Conservation (phyloP, 371 early-diverging fungal species). For the Parasitella parasitica region DNA sequence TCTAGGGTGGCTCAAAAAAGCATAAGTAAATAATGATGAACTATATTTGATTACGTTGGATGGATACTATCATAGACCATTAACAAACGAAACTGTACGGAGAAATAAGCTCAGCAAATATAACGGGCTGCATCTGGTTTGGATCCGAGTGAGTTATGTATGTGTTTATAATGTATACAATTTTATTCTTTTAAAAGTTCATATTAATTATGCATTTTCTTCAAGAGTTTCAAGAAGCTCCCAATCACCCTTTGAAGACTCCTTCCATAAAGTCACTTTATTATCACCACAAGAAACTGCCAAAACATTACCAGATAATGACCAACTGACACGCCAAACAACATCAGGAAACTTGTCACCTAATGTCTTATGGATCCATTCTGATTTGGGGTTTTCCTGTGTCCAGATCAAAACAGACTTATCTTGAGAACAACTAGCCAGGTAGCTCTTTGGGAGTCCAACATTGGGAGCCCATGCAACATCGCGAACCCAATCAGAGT, state of each 20-base stretch:
- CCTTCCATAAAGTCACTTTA: constrained; percentile 95
- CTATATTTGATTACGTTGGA: no score
- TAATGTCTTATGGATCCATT: constrained; percentile 77
- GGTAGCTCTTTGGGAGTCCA: constrained; percentile 84
- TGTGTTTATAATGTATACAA: background rate
- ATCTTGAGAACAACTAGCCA: constrained; percentile 96
- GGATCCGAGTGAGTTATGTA: no score
- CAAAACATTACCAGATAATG: constrained; percentile 89
- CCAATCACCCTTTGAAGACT: constrained; percentile 91
- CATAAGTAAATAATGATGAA: no score
- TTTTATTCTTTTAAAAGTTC: background rate
- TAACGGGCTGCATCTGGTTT: no score
- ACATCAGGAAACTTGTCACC: constrained; percentile 92
- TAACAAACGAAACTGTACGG: no score
- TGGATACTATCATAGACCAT: no score
- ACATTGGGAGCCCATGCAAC: constrained; percentile 96
- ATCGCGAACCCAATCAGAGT: constrained; percentile 98
- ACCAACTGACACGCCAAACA: constrained; percentile 95
- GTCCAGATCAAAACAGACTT: constrained; percentile 96
- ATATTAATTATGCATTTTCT: constrained; percentile 55
- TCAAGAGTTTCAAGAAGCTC: constrained; percentile 77
- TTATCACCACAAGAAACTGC: constrained; percentile 97
- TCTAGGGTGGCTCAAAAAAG: no score
- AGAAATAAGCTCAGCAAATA: no score
- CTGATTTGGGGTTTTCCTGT: constrained; percentile 68